Evolutionary conservation across 176 grass and related monocot genomes (phyloP), one percentile per base, ranked within the genome.

Genomic region (Rhynchospora tenuis): DNA sequence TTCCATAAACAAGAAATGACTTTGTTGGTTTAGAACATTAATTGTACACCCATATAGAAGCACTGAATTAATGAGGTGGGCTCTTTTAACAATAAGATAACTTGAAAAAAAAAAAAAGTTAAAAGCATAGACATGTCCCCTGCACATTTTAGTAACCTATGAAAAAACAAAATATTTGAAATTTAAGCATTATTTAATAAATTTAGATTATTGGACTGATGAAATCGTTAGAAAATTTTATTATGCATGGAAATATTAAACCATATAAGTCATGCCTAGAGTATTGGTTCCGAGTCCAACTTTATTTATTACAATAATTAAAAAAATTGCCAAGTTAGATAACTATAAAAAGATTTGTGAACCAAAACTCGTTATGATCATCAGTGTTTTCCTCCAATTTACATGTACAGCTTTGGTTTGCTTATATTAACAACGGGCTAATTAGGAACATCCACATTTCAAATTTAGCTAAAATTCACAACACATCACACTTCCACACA

Each of bases 401-500:
- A 76, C 48, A 31, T 31, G 48, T 55, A 19, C 14, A 54, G 13
- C 24, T 29, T 77, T 8, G 4, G 8, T 45, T 77, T 77, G 73
- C 73, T 77, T 28, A 56, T 29, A 31, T 56, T 56, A 54, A 29
- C 14, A 9, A 17, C 55, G 31, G 7, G 55, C 26, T 56, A 77
- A 56, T 56, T 26, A 31, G 23, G 50, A 56, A 52, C 23, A 19
- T 29, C 14, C 6, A 2, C 29, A 56, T 24, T 29, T 56, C 6
- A 76, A 76, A 77, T 19, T 55, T 77, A 77, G 48, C 50, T 55
- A 77, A 76, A 31, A 55, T 16, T 50, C 50, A 77, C 8, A 66
- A 45, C 19, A 44, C 17, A 71, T 17, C 17, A 71, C 42, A 44
- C 67, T 45, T 71, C 38, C 67, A 71, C 8, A 10, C 3, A 12